Evolutionary conservation across 2,329 filamentous ascomycete species (phyloP).

Genomic region (Pyrenophora tritici-repentis): DNA sequence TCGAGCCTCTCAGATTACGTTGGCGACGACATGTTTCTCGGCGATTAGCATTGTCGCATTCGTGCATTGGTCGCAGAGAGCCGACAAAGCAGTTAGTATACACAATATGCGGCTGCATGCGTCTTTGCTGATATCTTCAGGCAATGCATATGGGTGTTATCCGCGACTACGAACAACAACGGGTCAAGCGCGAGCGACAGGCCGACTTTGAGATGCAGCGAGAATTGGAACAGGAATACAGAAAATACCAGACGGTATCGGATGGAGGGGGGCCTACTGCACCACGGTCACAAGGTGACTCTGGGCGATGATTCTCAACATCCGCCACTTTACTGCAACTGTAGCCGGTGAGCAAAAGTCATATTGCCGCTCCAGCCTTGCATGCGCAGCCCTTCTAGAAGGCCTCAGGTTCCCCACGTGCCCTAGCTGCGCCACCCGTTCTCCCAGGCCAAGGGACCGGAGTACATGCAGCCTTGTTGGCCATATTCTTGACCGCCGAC

Average conservation of each 20-base stretch:
- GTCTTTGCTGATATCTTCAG: constrained; percentile 52
- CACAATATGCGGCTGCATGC: constrained; percentile 18
- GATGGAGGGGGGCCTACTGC: constrained; percentile 40
- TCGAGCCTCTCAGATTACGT: constrained; percentile 82
- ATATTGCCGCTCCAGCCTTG: constrained; percentile 2
- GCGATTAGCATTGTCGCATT: constrained; percentile 77
- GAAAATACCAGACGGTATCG: constrained; percentile 81
- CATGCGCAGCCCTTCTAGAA: not conserved
- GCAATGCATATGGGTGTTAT: constrained; percentile 96
- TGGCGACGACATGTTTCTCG: constrained; percentile 76
- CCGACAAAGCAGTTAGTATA: constrained; percentile 74
- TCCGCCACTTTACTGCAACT: constrained; percentile 2
- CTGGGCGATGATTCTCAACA: constrained; percentile 1
- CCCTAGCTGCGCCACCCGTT: constrained; percentile 19
- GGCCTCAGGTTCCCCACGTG: constrained; percentile 12
- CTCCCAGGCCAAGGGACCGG: constrained; percentile 7
- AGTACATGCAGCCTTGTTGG: constrained; percentile 11
- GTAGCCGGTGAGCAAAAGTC: constrained; percentile 2
- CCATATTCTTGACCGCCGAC: not conserved
- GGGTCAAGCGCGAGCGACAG: constrained; percentile 85
- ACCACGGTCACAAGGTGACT: constrained; percentile 28
- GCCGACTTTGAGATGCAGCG: constrained; percentile 93
- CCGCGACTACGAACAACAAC: constrained; percentile 92
- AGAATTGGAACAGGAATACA: constrained; percentile 84
- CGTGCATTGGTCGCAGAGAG: constrained; percentile 87